A percentile compares a stretch with the other conserved stretches of the same genome.
These are phyloP conservation scores for Solanum verrucosum DNA, from an alignment of 257 asterid species.

Conservation along the genomic window DNA sequence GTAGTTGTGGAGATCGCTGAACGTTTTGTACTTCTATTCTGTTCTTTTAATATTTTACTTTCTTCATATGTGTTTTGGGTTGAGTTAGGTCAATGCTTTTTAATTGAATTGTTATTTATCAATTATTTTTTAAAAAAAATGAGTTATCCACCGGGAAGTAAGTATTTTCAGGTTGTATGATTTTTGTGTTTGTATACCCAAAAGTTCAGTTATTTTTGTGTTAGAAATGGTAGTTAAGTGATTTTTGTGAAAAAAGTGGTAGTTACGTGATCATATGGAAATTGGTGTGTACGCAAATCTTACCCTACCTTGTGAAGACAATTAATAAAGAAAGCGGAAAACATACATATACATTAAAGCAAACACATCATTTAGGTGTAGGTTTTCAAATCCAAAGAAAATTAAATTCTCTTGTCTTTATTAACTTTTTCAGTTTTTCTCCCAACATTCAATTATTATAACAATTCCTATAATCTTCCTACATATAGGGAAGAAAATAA, in stretches of 20 bases:
- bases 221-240: too few species aligned
- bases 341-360: not conserved
- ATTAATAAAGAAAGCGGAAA: not conserved
- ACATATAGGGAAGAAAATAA: not conserved
- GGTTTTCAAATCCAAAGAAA: not conserved
- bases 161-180: not conserved
- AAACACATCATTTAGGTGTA: not conserved
- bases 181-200: not conserved
- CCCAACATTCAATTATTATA: not conserved
- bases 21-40: not conserved
- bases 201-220: not conserved
- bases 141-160: not conserved
- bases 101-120: not conserved
- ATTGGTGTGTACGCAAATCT: not conserved
- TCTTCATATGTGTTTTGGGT: not conserved
- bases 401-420: not conserved
- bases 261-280: not conserved
- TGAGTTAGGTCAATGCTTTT: not conserved
- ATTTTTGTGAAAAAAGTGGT: not conserved
- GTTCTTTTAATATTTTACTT: not conserved
- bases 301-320: not conserved
- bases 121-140: too few species aligned
- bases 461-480: not conserved
- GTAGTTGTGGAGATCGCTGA: too few species aligned
- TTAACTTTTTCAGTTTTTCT: not conserved